These are phyloP conservation scores for Neurospora hispaniola DNA, from an alignment of 495 filamentous ascomycete species.

Conservation along the genomic window DNA sequence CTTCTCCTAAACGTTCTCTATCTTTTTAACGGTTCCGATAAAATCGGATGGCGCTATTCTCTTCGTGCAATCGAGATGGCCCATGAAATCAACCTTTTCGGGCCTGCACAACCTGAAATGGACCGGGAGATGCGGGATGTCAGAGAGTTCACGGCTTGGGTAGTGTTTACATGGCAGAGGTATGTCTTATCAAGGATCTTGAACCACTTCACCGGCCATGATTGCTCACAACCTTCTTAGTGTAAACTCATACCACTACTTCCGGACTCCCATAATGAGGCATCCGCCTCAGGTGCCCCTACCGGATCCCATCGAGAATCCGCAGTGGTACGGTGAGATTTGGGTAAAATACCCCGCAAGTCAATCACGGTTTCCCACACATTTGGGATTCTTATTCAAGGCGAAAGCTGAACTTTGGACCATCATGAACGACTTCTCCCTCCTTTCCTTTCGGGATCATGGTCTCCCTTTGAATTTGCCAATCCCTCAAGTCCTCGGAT, in stretches of 20 bases:
- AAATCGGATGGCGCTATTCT: constrained; percentile 24
- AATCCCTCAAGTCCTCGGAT: constrained; percentile 14
- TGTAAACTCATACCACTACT: constrained; percentile 20
- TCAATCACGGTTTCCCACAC: constrained; percentile 11
- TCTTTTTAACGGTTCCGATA: constrained; percentile 24
- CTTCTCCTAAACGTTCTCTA: constrained; percentile 21
- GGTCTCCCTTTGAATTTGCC: constrained; percentile 5
- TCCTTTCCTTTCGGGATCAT: constrained; percentile 8
- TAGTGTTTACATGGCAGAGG: constrained; percentile 27
- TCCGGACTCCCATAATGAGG: constrained; percentile 13
- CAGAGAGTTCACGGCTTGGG: constrained; percentile 28
- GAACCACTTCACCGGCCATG: constrained; percentile 2
- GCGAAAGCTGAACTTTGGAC: constrained; percentile 25
- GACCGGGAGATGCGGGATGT: constrained; percentile 10
- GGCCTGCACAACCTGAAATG: not conserved
- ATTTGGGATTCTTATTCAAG: constrained; percentile 20
- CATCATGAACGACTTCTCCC: constrained; percentile 21
- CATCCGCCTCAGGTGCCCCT: constrained; percentile 18
- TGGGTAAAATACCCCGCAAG: constrained; percentile 26
- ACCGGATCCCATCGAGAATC: constrained; percentile 20
- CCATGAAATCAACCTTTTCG: constrained; percentile 21
- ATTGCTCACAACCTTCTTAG: constrained; percentile 3
- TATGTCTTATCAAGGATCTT: constrained; percentile 11
- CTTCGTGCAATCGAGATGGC: constrained; percentile 26
- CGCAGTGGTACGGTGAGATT: constrained; percentile 28